Percentiles rank a stretch among this genome's conserved stretches.
Evolutionary conservation across 805 yeast genomes (phyloP).

Genomic region (Sungouiella thailandica): DNA sequence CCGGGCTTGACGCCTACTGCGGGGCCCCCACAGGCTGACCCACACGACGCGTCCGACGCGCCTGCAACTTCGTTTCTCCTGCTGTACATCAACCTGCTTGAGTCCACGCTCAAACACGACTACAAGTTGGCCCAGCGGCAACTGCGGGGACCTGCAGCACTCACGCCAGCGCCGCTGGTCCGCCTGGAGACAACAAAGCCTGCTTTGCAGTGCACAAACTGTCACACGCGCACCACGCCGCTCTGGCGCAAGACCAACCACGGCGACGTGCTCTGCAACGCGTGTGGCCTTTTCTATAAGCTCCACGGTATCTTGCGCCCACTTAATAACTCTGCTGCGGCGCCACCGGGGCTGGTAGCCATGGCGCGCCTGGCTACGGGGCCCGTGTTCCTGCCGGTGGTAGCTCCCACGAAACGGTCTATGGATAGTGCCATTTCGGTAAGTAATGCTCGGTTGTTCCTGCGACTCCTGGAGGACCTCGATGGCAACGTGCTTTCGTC

Average conservation of each 20-base stretch:
- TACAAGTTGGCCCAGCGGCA: slow-evolving; percentile 9
- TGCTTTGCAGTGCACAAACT: slow-evolving; percentile 35
- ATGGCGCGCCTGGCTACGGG: background rate
- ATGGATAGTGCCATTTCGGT: slow-evolving; percentile 8
- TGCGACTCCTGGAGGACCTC: slow-evolving; percentile 4
- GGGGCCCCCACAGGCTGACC: background rate
- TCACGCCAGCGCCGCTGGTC: slow-evolving; percentile 7
- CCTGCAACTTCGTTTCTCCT: slow-evolving; percentile 23
- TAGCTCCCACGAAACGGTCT: slow-evolving; percentile 4
- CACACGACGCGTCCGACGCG: background rate
- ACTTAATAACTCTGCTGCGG: slow-evolving; percentile 16
- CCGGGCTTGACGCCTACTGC: background rate
- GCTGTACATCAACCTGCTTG: slow-evolving; percentile 36
- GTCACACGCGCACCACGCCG: slow-evolving; percentile 42
- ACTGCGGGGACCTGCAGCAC: slow-evolving; percentile 1
- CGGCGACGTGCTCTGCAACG: slow-evolving; percentile 42
- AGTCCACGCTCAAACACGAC: slow-evolving; percentile 29
- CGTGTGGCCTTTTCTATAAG: slow-evolving; percentile 42
- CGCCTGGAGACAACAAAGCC: slow-evolving; percentile 10
- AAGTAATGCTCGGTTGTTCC: slow-evolving; percentile 9
- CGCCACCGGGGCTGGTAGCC: background rate
- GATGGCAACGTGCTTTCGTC: background rate
- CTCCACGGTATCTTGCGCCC: slow-evolving; percentile 43
- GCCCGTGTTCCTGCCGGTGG: background rate
- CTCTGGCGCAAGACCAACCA: slow-evolving; percentile 39